Evolutionary conservation across 2,329 filamentous ascomycete genomes (phyloP), one percentile per base, ranked within the genome.

Genomic region (Fusarium sp.): DNA sequence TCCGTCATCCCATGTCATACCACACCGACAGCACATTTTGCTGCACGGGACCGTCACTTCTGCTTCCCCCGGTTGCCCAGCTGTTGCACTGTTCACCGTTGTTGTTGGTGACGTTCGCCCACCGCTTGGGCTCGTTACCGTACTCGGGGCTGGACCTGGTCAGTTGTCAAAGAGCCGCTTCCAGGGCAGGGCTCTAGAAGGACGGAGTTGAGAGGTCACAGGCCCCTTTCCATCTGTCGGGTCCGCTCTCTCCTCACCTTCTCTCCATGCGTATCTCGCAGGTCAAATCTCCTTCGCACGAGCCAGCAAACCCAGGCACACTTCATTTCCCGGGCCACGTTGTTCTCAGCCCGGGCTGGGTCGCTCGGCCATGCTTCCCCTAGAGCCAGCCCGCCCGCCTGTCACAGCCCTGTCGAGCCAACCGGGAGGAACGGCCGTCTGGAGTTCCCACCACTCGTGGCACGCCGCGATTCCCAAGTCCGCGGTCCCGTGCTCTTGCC

Each of bases 1-100:
- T 56, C 69, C 62, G 65, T 73, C 72, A 73, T 74, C 61, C 71
- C 69, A 73, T 73, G 69, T 72, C 71, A 74, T 74, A 71, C 69
- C 72, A 72, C 62, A 69, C 62, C 64, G 62, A 61, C 61, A 68
- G 67, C 58, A 58, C 54, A 61, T 55, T n/a, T 38, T 40, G 64
- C 66, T 71, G 72, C 59, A 69, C 65, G 63, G 66, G 57, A 70
- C 62, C 38, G 62, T 73, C 66, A 65, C 65, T 54, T 70, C 68
- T 51, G 23, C 50, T 55, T 66, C 58, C 67, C 58, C 67, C 23
- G 59, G 69, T 63, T 67, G 57, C 65, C 65, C 59, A 71, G 69
- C 66, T 51, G 67, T 42, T 71, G 65, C 58, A 69, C 67, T 56
- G 62, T 60, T 55, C 58, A 69, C 67, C 62, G 62, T 60, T 46